These are phyloP conservation scores for Coprinellus micaceus DNA, from an alignment of 768 basidiomycete species.

Conservation along the genomic window DNA sequence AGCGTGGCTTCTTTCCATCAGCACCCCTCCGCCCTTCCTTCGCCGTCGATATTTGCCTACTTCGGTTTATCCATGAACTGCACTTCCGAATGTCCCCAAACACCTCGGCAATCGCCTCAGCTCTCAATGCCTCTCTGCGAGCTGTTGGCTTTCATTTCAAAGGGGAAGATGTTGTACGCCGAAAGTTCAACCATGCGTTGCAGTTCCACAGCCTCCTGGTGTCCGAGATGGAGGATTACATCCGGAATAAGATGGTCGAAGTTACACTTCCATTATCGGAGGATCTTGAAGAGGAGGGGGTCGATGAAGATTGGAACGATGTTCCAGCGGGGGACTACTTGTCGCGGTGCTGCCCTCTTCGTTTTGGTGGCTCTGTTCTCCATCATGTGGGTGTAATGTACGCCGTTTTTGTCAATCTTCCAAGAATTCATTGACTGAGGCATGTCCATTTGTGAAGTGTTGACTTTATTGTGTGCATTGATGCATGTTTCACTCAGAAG, in stretches of 20 bases:
- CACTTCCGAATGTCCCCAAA: background rate
- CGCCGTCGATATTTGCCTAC: background rate
- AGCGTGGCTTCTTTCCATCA: background rate
- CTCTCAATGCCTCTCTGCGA: background rate
- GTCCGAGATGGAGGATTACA: background rate
- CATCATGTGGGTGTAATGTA: background rate
- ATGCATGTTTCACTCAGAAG: conserved; percentile 18
- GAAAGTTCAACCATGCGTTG: background rate
- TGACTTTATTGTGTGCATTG: conserved; percentile 14
- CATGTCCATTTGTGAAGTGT: background rate
- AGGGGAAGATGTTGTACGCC: background rate
- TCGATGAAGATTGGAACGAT: background rate
- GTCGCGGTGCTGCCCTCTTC: background rate
- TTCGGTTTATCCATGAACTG: background rate
- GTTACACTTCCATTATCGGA: background rate
- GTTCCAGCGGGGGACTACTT: background rate
- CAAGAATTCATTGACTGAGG: background rate
- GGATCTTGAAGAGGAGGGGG: background rate
- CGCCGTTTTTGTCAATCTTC: background rate
- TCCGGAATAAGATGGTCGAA: background rate
- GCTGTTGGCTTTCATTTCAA: background rate
- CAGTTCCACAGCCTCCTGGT: background rate
- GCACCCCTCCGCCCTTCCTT: background rate
- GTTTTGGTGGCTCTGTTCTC: background rate
- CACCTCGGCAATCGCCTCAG: background rate